A percentile compares a stretch with the other conserved stretches of the same genome.
phyloP scores from a whole-genome alignment of 2,329 filamentous ascomycete genomes.

The Ambrosiella beaveri region DNA sequence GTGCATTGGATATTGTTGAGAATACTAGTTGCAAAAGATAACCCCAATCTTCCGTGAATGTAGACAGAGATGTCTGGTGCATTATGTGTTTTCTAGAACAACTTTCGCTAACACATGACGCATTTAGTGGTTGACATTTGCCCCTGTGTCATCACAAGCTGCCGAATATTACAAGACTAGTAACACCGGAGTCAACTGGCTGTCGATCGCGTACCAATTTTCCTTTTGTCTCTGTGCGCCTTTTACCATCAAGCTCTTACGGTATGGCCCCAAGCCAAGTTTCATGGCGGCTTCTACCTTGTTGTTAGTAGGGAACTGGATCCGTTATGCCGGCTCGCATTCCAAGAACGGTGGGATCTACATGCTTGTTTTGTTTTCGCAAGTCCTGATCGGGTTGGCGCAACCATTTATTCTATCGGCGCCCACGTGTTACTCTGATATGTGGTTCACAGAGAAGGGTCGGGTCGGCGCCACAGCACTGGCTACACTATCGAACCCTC shows the following conservation, averaged over 20 bases:
- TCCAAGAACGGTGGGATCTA: conserved; percentile 42
- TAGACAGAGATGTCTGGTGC: background rate
- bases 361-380: conserved; percentile 70
- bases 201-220: conserved; percentile 75
- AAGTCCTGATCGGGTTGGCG: conserved; percentile 73
- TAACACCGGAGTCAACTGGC: conserved; percentile 75
- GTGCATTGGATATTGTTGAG: too few species aligned
- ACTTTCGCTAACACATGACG: conserved; percentile 3
- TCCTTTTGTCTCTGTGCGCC: conserved; percentile 62
- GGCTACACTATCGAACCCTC: conserved; percentile 70
- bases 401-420: conserved; percentile 86
- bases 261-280: conserved; percentile 61
- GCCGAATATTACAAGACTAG: conserved; percentile 59
- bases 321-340: conserved; percentile 58
- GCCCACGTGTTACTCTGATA: conserved; percentile 76
- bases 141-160: conserved; percentile 59
- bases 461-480: conserved; percentile 77
- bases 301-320: conserved; percentile 73
- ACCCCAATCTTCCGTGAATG: background rate
- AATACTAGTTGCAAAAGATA: too few species aligned
- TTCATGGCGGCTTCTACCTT: conserved; percentile 59
- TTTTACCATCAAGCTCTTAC: conserved; percentile 56
- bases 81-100: background rate
- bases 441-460: conserved; percentile 70
- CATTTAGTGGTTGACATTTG: conserved; percentile 74